These are phyloP conservation scores for Diplodia sapinea DNA, from an alignment of 2,329 filamentous ascomycete genomes.

Conservation along the genomic window DNA sequence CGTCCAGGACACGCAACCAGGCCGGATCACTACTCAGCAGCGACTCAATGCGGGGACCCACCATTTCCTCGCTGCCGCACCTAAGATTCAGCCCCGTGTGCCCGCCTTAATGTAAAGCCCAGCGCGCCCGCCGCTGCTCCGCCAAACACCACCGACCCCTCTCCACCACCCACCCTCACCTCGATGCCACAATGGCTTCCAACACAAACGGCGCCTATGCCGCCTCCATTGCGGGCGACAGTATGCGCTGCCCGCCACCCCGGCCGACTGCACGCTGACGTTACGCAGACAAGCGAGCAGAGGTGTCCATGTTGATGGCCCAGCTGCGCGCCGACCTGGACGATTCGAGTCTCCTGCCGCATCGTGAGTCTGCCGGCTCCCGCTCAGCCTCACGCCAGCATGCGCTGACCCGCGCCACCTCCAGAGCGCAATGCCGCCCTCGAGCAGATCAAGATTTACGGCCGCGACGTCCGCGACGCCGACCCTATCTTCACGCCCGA, in stretches of 20 bases:
- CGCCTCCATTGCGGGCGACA: constrained; percentile 28
- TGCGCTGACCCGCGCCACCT: constrained; percentile 16
- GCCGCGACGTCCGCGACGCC: constrained; percentile 73
- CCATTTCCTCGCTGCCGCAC: constrained; percentile 25
- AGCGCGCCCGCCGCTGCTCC: constrained; percentile 15
- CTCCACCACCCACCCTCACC: not conserved
- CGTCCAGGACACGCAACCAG: constrained; percentile 25
- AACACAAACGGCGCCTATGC: constrained; percentile 29
- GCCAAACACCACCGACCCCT: constrained; percentile 4
- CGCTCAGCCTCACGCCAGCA: not conserved
- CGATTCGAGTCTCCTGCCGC: constrained; percentile 62
- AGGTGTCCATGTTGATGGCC: constrained; percentile 69
- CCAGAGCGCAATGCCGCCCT: constrained; percentile 67
- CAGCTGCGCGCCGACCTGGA: constrained; percentile 68
- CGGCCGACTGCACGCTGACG: constrained; percentile 19
- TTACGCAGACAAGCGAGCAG: constrained; percentile 66
- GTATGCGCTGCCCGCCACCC: constrained; percentile 7
- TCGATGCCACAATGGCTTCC: constrained; percentile 29
- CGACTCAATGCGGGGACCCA: constrained; percentile 32
- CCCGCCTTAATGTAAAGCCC: constrained; percentile 30
- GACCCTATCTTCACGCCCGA: constrained; percentile 83
- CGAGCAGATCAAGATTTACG: constrained; percentile 75
- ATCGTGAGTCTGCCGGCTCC: constrained; percentile 57
- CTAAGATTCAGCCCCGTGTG: constrained; percentile 32
- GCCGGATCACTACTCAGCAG: constrained; percentile 28